phyloP scores from a whole-genome alignment of 2,329 filamentous ascomycete genomes.

The Aspergillus aculeatus region DNA sequence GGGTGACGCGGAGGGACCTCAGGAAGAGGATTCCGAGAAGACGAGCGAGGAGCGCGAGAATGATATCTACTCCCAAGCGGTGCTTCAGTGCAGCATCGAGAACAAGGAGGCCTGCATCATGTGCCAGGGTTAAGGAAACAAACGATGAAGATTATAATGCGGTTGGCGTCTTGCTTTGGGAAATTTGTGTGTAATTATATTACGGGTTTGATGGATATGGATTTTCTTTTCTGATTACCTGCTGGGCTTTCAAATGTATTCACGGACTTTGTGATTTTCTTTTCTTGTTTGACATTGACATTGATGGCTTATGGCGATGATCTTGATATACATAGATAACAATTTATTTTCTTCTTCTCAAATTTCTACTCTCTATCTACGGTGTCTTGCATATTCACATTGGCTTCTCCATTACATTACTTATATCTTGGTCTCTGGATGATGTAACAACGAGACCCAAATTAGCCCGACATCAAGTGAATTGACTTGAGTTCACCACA shows the following conservation, averaged over 20 bases:
- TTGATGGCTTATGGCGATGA: conserved; percentile 3
- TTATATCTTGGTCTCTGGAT: not conserved
- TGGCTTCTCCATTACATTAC: not conserved
- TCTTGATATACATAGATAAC: not conserved
- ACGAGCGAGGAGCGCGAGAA: conserved; percentile 74
- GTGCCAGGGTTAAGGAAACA: conserved; percentile 76
- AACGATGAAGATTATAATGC: not conserved
- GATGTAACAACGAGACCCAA: too few species aligned
- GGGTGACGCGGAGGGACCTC: conserved; percentile 12
- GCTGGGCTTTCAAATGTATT: conserved; percentile 6
- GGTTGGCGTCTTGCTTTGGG: not conserved
- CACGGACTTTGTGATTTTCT: conserved; percentile 11
- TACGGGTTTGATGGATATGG: conserved; percentile 34
- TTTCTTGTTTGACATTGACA: not conserved
- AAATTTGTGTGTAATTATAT: conserved; percentile 29
- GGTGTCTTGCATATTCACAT: too few species aligned
- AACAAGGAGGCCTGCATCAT: conserved; percentile 93
- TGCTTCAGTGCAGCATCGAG: conserved; percentile 92
- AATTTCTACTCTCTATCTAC: too few species aligned
- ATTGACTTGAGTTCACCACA: too few species aligned
- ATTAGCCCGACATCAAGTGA: too few species aligned
- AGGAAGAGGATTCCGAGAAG: conserved; percentile 67
- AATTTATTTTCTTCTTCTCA: not conserved
- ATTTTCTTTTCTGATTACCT: conserved; percentile 14
- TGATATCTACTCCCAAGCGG: conserved; percentile 94